Base-by-base conservation (phyloP, 2,329 filamentous ascomycete genomes). In the Herpomyces periplanetae region DNA sequence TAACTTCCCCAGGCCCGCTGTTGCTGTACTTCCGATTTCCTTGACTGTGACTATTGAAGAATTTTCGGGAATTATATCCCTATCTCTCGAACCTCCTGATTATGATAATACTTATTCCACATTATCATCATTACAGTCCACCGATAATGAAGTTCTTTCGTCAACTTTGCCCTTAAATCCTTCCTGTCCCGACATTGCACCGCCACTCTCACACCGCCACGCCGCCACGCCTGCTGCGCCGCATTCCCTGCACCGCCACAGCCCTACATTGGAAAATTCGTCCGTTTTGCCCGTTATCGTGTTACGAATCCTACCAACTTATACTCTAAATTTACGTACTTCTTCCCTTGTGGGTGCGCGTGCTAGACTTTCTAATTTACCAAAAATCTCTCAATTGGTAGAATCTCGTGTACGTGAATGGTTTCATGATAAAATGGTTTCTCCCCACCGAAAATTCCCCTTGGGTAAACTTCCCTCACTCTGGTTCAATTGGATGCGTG, bases 1-100 rank as follows among this genome's bases (percentile, higher is more conserved):
- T 21, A 96, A 96, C 39, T 96, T 85, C 35, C 80, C 80, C 0
- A 84, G 73, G 34, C 66, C 66, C 4, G 47, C 69, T 20, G 66
- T 71, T 4, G 80, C 80, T 1, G 62, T 88, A 4, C 46, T 96
- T 1, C 80, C 80, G 2, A 73, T 96, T 8, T 80, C 75, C 0
- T 44, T 96, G 13, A 62, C 73, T 0, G 73, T 96, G 6, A 80
- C 63, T 8, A 65, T 96, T 8, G 68, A 87, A 8, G 52, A 80
- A 7, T 96, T 96, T 38, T 88, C 71, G 18, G 80, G 80, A 16
- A 96, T 80, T 0, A 27, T 34, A 13, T 25, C 31, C 19, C 22
- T 21, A n/a, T 25, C 27, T 15, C 21, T 22, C 9, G n/a, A 11
- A 5, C 14, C 7, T 5, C 5, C 13, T 17, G 13, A 14, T 17